Conservation (phyloP, 495 filamentous ascomycete species). For the Talaromyces ruber region DNA sequence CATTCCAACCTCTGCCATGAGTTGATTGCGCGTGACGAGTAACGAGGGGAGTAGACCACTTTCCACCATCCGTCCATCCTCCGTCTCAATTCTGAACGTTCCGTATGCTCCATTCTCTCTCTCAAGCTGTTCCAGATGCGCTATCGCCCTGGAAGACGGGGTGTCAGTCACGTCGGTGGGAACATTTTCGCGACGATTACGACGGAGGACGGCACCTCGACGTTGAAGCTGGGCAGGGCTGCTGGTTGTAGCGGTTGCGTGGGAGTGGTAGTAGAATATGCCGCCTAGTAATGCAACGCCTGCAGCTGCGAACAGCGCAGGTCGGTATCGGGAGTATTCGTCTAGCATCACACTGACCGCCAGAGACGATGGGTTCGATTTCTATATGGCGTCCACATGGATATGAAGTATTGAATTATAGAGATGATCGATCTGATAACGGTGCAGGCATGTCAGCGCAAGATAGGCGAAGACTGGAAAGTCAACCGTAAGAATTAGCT, state of each 20-base stretch:
- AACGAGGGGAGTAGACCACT: slow-evolving; percentile 37
- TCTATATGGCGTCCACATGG: background rate
- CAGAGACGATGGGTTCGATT: background rate
- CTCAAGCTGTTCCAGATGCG: slow-evolving; percentile 36
- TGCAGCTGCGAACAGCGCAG: slow-evolving; percentile 39
- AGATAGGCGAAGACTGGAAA: background rate
- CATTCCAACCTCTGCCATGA: slow-evolving; percentile 37
- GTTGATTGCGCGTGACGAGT: slow-evolving; percentile 35
- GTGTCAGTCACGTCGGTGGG: slow-evolving; percentile 18
- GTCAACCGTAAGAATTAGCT: background rate
- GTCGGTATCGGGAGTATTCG: slow-evolving; percentile 38
- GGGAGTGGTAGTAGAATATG: slow-evolving; percentile 36
- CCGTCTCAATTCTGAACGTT: slow-evolving; percentile 39
- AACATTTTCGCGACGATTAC: slow-evolving; percentile 17
- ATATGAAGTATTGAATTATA: background rate
- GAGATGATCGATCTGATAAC: background rate
- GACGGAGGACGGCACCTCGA: slow-evolving; percentile 37
- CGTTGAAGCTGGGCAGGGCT: slow-evolving; percentile 31
- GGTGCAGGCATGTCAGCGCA: background rate
- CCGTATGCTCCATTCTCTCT: slow-evolving; percentile 40
- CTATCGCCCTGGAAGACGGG: slow-evolving; percentile 32
- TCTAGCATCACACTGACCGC: slow-evolving; percentile 7
- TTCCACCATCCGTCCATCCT: slow-evolving; percentile 39
- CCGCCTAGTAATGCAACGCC: slow-evolving; percentile 42
- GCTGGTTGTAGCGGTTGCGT: slow-evolving; percentile 20